phyloP scores from a whole-genome alignment of 2,329 filamentous ascomycete species.

The Ophioceras dolichostomum region DNA sequence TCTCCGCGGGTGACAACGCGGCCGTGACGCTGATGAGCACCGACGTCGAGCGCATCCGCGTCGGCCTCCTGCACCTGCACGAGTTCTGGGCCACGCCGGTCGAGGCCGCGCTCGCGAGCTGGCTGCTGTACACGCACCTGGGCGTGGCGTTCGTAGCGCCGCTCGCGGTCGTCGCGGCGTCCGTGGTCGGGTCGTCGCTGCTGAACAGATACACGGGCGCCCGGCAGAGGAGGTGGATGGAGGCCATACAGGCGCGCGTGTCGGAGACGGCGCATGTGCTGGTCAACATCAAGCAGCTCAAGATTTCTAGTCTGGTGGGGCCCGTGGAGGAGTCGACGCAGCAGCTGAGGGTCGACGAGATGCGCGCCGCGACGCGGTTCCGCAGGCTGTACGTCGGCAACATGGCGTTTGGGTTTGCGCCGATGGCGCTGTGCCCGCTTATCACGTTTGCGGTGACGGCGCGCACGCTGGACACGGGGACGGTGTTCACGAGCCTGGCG shows the following conservation, averaged over 20 bases:
- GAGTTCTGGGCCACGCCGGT: slow-evolving; percentile 27
- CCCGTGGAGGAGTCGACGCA: slow-evolving; percentile 14
- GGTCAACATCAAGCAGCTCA: slow-evolving; percentile 37
- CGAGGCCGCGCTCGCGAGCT: slow-evolving; percentile 25
- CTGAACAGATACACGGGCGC: background rate
- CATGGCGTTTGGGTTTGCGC: background rate
- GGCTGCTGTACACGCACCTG: slow-evolving; percentile 23
- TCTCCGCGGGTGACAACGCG: background rate
- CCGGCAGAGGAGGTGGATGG: slow-evolving; percentile 31
- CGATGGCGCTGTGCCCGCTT: background rate
- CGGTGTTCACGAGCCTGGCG: slow-evolving; percentile 6
- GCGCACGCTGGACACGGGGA: slow-evolving; percentile 3
- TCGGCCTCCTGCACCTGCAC: slow-evolving; percentile 22
- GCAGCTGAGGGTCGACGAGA: background rate
- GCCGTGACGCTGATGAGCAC: slow-evolving; percentile 27
- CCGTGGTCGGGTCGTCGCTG: background rate
- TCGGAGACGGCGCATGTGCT: slow-evolving; percentile 34
- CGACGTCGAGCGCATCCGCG: slow-evolving; percentile 24
- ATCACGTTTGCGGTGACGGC: background rate
- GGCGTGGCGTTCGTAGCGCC: slow-evolving; percentile 26
- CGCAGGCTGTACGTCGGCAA: background rate
- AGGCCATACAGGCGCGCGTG: slow-evolving; percentile 34
- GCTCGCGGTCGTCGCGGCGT: background rate
- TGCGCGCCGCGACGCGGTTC: background rate
- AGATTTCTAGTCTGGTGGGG: slow-evolving; percentile 32